Conservation (phyloP, 2,329 filamentous ascomycete species). For the Colletotrichum cuscutae region DNA sequence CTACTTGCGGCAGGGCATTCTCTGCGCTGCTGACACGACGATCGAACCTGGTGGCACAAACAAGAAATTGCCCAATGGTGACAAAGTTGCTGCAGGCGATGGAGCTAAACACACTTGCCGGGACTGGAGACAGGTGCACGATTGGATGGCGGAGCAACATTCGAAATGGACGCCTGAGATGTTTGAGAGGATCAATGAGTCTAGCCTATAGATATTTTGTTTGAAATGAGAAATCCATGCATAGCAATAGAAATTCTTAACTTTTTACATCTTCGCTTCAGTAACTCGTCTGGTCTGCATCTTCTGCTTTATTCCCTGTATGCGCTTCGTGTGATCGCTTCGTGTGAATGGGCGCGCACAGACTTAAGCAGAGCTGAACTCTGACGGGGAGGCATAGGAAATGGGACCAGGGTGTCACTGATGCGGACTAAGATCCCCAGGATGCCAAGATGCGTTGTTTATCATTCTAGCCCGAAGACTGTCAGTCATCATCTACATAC, state of each 20-base stretch:
- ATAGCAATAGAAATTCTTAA: background rate
- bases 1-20: background rate
- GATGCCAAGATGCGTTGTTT: background rate
- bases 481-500: background rate
- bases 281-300: background rate
- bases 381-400: too few relatives aligned
- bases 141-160: constrained; percentile 7
- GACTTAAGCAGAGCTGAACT: background rate
- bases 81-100: background rate
- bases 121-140: constrained; percentile 13
- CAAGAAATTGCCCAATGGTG: background rate
- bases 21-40: background rate
- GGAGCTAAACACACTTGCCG: constrained; percentile 14
- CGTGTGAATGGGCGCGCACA: background rate
- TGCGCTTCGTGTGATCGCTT: background rate
- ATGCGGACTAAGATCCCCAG: too few relatives aligned
- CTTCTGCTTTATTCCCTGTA: background rate
- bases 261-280: background rate
- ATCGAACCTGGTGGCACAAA: background rate
- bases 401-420: background rate
- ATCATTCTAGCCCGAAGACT: background rate
- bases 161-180: background rate
- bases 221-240: background rate
- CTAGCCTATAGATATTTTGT: background rate
- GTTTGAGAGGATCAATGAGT: background rate